These are phyloP conservation scores for Bassia scoparia DNA, from an alignment of 148 eudicot genomes.

Conservation along the genomic window DNA sequence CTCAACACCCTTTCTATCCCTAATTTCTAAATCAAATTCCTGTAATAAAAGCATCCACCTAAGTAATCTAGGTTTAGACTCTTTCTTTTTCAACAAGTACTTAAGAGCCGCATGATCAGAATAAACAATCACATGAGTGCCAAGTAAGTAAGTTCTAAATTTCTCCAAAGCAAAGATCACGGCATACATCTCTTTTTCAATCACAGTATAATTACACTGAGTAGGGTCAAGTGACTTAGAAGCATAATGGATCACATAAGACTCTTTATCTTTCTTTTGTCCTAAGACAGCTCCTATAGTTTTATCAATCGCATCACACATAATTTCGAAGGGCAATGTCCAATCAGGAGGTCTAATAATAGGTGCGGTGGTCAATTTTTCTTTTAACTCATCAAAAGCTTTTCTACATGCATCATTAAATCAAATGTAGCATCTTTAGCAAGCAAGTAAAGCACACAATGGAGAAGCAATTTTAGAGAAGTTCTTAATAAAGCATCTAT, in stretches of 20 bases:
- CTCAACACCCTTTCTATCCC: slow-evolving; percentile 5
- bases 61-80: too few relatives aligned
- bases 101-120: slow-evolving; percentile 17
- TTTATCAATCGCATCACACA: slow-evolving; percentile 18
- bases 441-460: too few relatives aligned
- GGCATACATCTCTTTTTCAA: slow-evolving; percentile 6
- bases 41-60: too few relatives aligned
- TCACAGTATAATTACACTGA: slow-evolving; percentile 13
- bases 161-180: slow-evolving; percentile 15
- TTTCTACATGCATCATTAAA: slow-evolving; percentile 8
- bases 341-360: background rate
- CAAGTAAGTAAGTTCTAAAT: slow-evolving; percentile 14
- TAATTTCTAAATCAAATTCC: slow-evolving; percentile 18
- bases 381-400: slow-evolving; percentile 17
- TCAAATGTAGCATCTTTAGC: slow-evolving; percentile 15
- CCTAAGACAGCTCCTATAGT: slow-evolving; percentile 13
- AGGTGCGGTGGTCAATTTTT: slow-evolving; percentile 5
- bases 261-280: background rate
- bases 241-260: slow-evolving; percentile 14
- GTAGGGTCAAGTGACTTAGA: slow-evolving; percentile 11
- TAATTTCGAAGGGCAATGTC: too few relatives aligned
- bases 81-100: too few relatives aligned
- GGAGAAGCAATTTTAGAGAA: slow-evolving; percentile 4
- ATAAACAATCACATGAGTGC: too few relatives aligned
- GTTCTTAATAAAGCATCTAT: slow-evolving; percentile 7